These are phyloP conservation scores for Candida sakaeoensis DNA, from an alignment of 805 yeast species.

Conservation along the genomic window DNA sequence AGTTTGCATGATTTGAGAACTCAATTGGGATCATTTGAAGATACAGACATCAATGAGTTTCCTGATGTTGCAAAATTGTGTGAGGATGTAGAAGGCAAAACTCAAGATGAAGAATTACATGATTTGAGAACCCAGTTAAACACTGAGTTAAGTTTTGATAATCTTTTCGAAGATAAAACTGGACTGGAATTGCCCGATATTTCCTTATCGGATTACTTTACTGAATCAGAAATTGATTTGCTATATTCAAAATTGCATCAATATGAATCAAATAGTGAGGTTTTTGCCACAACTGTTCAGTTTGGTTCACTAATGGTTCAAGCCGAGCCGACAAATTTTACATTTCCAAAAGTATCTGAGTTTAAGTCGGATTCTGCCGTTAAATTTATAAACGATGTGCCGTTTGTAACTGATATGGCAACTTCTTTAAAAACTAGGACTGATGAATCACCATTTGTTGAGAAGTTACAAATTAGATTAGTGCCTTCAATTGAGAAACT, in stretches of 20 bases:
- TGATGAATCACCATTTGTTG: constrained; percentile 2
- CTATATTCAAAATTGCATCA: constrained; percentile 24
- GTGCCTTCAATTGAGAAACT: constrained; percentile 28
- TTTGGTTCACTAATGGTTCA: constrained; percentile 38
- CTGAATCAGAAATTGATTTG: constrained; percentile 15
- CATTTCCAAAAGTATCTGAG: constrained; percentile 11
- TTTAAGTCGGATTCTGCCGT: constrained; percentile 9
- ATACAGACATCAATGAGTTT: constrained; percentile 7
- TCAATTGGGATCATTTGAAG: constrained; percentile 6
- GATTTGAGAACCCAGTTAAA: constrained; percentile 3
- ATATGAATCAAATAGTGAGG: constrained; percentile 20
- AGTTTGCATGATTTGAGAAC: constrained; percentile 4
- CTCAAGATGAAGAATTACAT: constrained; percentile 3
- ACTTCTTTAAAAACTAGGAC: constrained; percentile 19
- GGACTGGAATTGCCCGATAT: neutral
- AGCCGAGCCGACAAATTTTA: constrained; percentile 7
- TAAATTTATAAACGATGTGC: constrained; percentile 33
- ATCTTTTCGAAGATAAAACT: neutral
- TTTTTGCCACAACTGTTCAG: constrained; percentile 32
- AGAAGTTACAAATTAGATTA: constrained; percentile 20
- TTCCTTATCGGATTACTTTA: constrained; percentile 7
- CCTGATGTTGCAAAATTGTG: constrained; percentile 7
- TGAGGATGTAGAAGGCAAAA: constrained; percentile 5
- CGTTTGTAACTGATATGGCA: constrained; percentile 28
- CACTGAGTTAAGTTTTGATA: neutral